A percentile compares a stretch with the other conserved stretches of the same genome.
phyloP scores from a whole-genome alignment of 768 basidiomycete genomes.

The Trametes cubensis region DNA sequence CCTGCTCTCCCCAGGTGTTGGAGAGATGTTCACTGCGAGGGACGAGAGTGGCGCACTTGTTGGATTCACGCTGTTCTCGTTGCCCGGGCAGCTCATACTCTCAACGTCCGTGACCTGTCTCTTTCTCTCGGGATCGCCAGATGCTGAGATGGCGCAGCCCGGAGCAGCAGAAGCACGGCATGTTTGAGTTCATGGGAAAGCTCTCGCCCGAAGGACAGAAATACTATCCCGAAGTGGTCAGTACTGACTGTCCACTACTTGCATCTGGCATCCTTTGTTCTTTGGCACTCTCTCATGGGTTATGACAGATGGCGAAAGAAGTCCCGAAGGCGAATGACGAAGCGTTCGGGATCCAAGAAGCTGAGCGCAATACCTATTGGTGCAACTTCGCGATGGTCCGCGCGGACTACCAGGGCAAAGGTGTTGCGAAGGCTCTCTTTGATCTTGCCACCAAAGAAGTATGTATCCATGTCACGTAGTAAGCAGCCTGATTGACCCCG shows the following conservation, averaged over 20 bases:
- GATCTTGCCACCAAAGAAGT: conserved; percentile 21
- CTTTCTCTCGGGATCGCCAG: neutral
- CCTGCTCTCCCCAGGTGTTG: conserved; percentile 1
- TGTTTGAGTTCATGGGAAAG: conserved; percentile 20
- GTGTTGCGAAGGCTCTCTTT: conserved; percentile 18
- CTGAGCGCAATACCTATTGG: conserved; percentile 22
- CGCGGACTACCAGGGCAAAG: conserved; percentile 22
- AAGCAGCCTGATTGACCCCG: neutral
- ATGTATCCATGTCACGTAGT: neutral
- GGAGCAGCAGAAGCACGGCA: conserved; percentile 23
- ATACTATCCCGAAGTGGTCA: conserved; percentile 21
- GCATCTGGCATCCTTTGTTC: no score
- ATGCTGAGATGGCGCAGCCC: conserved; percentile 3
- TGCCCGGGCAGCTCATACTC: conserved; percentile 19
- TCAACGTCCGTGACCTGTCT: conserved; percentile 7
- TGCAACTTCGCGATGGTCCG: conserved; percentile 24
- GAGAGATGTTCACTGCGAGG: conserved; percentile 20
- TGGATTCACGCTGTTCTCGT: conserved; percentile 19
- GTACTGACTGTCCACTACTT: neutral
- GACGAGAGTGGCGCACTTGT: conserved; percentile 22
- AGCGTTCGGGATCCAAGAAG: conserved; percentile 7
- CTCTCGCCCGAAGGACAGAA: conserved; percentile 24
- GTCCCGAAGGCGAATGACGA: conserved; percentile 15
- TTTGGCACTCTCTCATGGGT: no score
- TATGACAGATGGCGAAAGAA: conserved; percentile 8